A percentile compares a stretch with the other conserved stretches of the same genome.
These are phyloP conservation scores for Aspergillus nidulans DNA, from an alignment of 495 filamentous ascomycete genomes.

Conservation along the genomic window DNA sequence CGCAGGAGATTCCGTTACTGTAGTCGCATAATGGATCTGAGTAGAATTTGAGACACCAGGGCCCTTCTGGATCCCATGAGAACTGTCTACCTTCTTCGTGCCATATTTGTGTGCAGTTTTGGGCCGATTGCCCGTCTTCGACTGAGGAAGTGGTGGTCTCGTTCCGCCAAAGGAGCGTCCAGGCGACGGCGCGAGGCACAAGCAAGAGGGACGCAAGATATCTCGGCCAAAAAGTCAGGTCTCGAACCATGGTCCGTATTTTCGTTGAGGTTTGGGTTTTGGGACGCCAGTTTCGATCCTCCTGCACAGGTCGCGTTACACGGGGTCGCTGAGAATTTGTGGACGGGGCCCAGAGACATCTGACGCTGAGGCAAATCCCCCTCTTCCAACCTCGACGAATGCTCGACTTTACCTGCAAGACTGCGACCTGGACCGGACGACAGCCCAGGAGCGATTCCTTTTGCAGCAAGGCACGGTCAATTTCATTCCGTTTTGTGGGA, in stretches of 20 bases:
- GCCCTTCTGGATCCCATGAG: slow-evolving; percentile 16
- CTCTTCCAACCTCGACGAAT: not conserved
- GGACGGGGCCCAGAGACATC: not conserved
- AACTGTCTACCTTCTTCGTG: slow-evolving; percentile 13
- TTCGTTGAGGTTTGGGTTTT: not conserved
- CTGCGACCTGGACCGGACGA: too few relatives aligned
- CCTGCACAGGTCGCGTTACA: not conserved
- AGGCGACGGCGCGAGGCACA: not conserved
- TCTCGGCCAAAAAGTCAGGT: not conserved
- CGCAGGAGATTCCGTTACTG: slow-evolving; percentile 8
- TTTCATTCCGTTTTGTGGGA: not conserved
- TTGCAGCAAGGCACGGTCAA: not conserved
- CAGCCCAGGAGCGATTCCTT: not conserved
- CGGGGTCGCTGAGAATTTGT: not conserved
- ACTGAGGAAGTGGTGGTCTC: slow-evolving; percentile 2
- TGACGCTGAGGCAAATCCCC: not conserved
- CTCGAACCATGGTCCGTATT: slow-evolving; percentile 4
- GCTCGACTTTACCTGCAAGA: not conserved
- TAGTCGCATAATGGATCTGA: slow-evolving; percentile 1
- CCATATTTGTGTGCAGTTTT: slow-evolving; percentile 16
- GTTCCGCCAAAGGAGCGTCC: slow-evolving; percentile 16
- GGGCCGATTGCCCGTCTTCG: not conserved
- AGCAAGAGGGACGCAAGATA: not conserved
- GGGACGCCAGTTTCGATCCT: not conserved
- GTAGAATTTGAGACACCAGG: slow-evolving; percentile 15